Conservation (phyloP, 306 rosid species). For the Dalbergia cochinchinensis region DNA sequence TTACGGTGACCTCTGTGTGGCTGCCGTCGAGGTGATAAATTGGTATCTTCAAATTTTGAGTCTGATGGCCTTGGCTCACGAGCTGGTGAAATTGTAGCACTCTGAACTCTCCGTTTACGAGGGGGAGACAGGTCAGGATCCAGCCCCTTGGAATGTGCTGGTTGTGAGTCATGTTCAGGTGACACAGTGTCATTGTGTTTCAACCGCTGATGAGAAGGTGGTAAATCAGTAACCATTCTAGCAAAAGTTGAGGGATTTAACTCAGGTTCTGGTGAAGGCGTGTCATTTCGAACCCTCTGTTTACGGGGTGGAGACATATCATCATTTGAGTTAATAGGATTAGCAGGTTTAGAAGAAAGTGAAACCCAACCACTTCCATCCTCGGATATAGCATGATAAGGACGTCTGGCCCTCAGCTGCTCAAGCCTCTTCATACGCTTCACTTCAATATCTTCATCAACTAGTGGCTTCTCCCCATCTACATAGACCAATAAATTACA, state of each 20-base stretch:
- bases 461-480: constrained; percentile 77
- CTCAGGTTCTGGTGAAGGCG: constrained; percentile 67
- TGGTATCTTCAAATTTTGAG: constrained; percentile 43
- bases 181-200: constrained; percentile 58
- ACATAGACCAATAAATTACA: constrained; percentile 34
- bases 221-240: not conserved
- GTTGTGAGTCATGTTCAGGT: constrained; percentile 53
- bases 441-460: constrained; percentile 90
- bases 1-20: constrained; percentile 39
- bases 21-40: constrained; percentile 57
- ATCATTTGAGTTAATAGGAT: constrained; percentile 43
- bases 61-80: constrained; percentile 32
- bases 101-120: constrained; percentile 49
- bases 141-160: constrained; percentile 15
- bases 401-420: constrained; percentile 68
- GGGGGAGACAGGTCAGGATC: constrained; percentile 56
- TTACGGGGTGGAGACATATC: constrained; percentile 78
- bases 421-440: constrained; percentile 91
- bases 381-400: constrained; percentile 74
- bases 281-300: constrained; percentile 60
- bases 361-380: constrained; percentile 99
- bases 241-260: constrained; percentile 34
- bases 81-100: constrained; percentile 43
- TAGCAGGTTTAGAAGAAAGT: constrained; percentile 55
- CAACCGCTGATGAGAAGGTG: constrained; percentile 34